phyloP scores from a whole-genome alignment of 352 stramenopile species.

The Pythium dissimile region DNA sequence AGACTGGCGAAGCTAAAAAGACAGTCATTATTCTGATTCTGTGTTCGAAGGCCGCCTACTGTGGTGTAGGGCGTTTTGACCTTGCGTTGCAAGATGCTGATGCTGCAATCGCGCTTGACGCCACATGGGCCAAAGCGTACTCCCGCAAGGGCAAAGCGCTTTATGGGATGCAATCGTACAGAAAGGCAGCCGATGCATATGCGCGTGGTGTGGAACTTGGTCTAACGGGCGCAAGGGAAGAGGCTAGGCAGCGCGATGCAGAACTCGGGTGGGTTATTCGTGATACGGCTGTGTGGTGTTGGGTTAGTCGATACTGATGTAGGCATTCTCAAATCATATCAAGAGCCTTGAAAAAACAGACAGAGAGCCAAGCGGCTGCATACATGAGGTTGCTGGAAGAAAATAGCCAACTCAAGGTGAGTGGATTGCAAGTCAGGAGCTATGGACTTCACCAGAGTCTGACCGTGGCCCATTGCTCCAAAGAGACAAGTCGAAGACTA shows the following conservation, averaged over 20 bases:
- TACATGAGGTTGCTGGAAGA: conserved; percentile 77
- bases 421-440: too few species aligned
- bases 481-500: conserved; percentile 75
- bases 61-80: conserved; percentile 49
- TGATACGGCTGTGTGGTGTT: too few species aligned
- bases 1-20: not conserved
- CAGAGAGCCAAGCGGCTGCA: conserved; percentile 58
- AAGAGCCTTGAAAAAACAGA: conserved; percentile 67
- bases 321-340: not conserved
- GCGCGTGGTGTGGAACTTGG: conserved; percentile 66
- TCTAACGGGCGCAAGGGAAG: conserved; percentile 57
- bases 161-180: conserved; percentile 63
- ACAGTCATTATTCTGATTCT: not conserved
- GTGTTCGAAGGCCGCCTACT: conserved; percentile 50
- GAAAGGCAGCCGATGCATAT: conserved; percentile 69
- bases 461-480: not conserved
- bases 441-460: not conserved
- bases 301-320: too few species aligned
- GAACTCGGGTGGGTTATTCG: conserved; percentile 72
- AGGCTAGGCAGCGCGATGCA: conserved; percentile 64
- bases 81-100: conserved; percentile 54
- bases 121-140: conserved; percentile 48
- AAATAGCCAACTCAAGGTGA: conserved; percentile 69
- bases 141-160: conserved; percentile 79
- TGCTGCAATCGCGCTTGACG: conserved; percentile 54